Evolutionary conservation across 2,329 filamentous ascomycete species (phyloP).

Genomic region (Colletotrichum lupini): DNA sequence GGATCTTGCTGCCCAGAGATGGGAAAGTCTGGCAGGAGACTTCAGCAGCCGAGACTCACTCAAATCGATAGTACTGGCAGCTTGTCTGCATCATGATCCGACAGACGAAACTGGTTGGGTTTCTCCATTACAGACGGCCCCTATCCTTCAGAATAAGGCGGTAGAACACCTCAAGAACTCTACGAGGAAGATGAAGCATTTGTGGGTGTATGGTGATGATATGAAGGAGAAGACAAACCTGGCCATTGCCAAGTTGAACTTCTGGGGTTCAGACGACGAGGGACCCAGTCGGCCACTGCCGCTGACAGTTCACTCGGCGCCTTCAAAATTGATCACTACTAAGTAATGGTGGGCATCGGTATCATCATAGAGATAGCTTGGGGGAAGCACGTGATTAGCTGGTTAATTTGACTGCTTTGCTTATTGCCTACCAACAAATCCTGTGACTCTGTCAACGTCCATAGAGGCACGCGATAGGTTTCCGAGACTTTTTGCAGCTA

Average conservation of each 20-base stretch:
- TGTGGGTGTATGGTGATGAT: constrained; percentile 15
- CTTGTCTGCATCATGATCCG: constrained; percentile 3
- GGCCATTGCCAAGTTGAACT: constrained; percentile 20
- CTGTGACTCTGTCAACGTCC: no score
- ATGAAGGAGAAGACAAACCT: constrained; percentile 12
- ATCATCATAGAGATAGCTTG: no score
- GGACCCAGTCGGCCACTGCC: neutral
- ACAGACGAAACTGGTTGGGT: neutral
- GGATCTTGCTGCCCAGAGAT: neutral
- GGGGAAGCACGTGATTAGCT: neutral
- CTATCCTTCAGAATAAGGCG: neutral
- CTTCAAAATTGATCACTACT: neutral
- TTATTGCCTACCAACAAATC: no score
- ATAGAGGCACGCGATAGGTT: neutral
- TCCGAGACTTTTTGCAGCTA: neutral
- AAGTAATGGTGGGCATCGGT: no score
- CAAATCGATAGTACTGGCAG: neutral
- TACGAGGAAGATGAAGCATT: neutral
- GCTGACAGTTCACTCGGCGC: neutral
- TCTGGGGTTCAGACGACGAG: neutral
- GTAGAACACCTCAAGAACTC: neutral
- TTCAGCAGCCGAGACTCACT: neutral
- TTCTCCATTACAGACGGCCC: neutral
- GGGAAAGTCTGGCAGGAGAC: neutral
- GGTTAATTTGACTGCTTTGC: neutral